Evolutionary conservation across 441 rosid species (phyloP).

Genomic region (Corymbia calophylla): DNA sequence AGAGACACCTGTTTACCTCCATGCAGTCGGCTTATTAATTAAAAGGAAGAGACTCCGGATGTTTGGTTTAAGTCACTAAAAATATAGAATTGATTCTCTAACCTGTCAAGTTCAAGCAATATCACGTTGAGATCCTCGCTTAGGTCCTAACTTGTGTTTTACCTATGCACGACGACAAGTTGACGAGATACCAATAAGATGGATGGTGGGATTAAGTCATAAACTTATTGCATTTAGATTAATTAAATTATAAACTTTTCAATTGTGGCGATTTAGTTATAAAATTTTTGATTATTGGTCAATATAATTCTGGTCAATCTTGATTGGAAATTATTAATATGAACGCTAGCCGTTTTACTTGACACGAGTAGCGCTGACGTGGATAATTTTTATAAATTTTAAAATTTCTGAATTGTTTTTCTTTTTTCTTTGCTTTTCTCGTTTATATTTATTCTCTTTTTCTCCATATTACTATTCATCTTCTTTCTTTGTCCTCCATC

Average conservation of each 20-base stretch:
- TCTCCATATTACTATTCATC: background rate
- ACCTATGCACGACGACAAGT: background rate
- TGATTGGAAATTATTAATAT: background rate
- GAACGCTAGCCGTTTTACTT: background rate
- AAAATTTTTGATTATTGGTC: too few species aligned
- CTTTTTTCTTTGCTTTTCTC: too few species aligned
- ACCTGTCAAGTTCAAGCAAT: background rate
- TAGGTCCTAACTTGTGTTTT: background rate
- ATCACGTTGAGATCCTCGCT: background rate
- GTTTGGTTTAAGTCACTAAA: background rate
- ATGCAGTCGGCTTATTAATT: background rate
- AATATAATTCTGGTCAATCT: too few species aligned
- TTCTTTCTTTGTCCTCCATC: background rate
- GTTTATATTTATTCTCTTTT: too few species aligned
- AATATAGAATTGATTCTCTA: background rate
- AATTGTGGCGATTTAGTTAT: too few species aligned
- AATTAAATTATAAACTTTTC: too few species aligned
- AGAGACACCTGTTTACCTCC: background rate
- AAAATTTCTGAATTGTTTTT: background rate
- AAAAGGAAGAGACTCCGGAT: background rate
- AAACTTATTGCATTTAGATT: rapidly evolving
- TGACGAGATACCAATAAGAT: background rate
- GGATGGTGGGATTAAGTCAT: background rate
- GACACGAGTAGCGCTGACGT: background rate
- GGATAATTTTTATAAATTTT: too few species aligned